phyloP scores from a whole-genome alignment of 495 filamentous ascomycete genomes.

The Parathielavia appendiculata region DNA sequence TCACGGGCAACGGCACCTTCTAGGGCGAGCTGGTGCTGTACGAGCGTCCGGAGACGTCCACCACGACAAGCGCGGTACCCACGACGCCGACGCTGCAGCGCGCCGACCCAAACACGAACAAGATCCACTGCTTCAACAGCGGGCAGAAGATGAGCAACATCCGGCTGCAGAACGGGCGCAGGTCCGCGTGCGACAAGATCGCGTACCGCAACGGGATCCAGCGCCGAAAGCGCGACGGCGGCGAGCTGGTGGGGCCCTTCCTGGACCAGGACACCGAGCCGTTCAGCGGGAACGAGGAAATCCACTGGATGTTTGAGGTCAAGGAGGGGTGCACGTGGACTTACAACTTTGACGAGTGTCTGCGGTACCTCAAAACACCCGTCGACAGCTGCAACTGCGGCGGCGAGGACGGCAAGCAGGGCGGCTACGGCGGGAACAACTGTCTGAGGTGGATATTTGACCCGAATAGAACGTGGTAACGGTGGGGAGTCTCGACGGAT shows the following conservation, averaged over 20 bases:
- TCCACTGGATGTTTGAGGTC: not conserved
- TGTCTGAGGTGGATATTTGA: constrained; percentile 3
- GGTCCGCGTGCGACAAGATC: not conserved
- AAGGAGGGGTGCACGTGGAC: constrained; percentile 1
- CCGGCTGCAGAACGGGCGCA: constrained; percentile 1
- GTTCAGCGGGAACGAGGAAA: not conserved
- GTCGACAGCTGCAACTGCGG: constrained; percentile 2
- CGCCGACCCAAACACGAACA: not conserved
- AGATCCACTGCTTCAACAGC: not conserved
- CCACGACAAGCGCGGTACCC: constrained; percentile 1
- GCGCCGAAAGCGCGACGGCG: not conserved
- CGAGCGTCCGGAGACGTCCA: constrained; percentile 1
- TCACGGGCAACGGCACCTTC: not conserved
- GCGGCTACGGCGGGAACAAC: not conserved
- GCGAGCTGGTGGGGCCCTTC: not conserved
- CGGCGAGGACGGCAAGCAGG: constrained; percentile 2
- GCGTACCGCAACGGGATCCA: not conserved
- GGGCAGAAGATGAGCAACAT: constrained; percentile 4
- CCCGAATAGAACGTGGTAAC: constrained; percentile 1
- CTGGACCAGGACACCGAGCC: not conserved
- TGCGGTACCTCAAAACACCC: not conserved
- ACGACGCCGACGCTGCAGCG: not conserved
- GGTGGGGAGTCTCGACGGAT: no score
- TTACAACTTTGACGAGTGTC: constrained; percentile 1
- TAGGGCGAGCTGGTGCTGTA: not conserved